Conservation (phyloP, 192 early-diverging fungal species). For the Umbelopsis isabellina region DNA sequence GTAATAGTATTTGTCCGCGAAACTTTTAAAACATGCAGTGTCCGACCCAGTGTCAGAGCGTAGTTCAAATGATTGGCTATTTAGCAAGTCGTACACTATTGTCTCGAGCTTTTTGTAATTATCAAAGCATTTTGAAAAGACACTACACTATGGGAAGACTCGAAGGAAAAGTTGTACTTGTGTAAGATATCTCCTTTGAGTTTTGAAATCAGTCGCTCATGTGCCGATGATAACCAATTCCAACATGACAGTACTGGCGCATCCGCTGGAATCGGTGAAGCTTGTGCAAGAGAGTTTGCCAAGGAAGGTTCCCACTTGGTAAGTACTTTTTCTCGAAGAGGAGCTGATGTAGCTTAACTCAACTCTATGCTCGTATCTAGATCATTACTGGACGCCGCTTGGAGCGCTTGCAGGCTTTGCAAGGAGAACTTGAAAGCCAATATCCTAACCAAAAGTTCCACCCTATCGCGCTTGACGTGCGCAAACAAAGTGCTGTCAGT, state of each 20-base stretch:
- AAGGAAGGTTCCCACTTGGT: slow-evolving; percentile 62
- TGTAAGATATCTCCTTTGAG: slow-evolving; percentile 3
- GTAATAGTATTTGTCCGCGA: no score
- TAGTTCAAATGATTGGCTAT: no score
- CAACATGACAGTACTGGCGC: slow-evolving; percentile 60
- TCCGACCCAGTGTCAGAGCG: no score
- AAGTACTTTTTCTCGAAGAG: not conserved
- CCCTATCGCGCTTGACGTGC: slow-evolving; percentile 73
- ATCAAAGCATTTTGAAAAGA: not conserved
- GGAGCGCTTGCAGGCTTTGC: slow-evolving; percentile 64
- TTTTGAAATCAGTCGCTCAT: not conserved
- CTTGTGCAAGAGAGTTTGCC: slow-evolving; percentile 68
- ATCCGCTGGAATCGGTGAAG: slow-evolving; percentile 72
- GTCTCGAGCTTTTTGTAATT: not conserved
- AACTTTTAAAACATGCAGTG: no score
- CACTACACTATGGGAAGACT: slow-evolving; percentile 23
- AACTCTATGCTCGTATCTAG: not conserved
- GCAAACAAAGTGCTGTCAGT: slow-evolving; percentile 55
- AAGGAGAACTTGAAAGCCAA: slow-evolving; percentile 46
- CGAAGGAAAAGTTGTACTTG: slow-evolving; percentile 24
- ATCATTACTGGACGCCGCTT: slow-evolving; percentile 66
- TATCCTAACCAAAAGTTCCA: slow-evolving; percentile 61
- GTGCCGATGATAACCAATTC: not conserved
- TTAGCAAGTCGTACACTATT: slow-evolving; percentile 11
- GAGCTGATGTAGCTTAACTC: no score